Evolutionary conservation across 306 rosid species (phyloP).

Genomic region (Inga oerstediana): DNA sequence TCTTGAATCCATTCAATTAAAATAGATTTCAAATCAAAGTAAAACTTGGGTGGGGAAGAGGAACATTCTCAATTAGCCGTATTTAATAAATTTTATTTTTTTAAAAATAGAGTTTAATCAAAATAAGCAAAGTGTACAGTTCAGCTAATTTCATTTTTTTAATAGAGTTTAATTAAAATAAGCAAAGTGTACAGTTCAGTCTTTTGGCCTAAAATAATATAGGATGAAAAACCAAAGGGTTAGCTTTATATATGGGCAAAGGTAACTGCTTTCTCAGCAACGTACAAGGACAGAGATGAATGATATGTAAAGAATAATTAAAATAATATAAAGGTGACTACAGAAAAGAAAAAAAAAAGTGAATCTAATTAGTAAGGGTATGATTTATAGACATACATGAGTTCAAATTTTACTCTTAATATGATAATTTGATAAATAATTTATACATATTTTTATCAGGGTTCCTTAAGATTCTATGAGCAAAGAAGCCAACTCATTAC

Average conservation of each 20-base stretch:
- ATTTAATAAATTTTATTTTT: background rate
- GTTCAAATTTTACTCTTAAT: background rate
- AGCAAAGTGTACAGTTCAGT: background rate
- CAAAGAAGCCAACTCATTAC: background rate
- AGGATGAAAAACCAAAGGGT: background rate
- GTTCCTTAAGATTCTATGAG: background rate
- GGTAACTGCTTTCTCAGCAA: conserved; percentile 30
- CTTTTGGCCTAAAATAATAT: background rate
- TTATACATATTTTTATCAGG: background rate
- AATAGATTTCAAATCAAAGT: background rate
- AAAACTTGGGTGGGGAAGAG: background rate
- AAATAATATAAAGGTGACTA: background rate
- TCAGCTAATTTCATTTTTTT: background rate
- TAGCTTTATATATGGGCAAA: background rate
- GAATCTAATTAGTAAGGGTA: background rate
- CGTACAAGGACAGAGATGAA: background rate
- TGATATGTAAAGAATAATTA: background rate
- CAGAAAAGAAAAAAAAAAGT: background rate
- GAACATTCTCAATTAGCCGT: background rate
- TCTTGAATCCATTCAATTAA: background rate
- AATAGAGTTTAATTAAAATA: background rate
- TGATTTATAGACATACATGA: background rate
- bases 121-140: background rate
- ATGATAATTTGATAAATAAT: background rate
- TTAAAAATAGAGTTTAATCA: background rate